Conservation (phyloP, 225 moss, liverwort and hornwort genomes). For the Lunularia cruciata region DNA sequence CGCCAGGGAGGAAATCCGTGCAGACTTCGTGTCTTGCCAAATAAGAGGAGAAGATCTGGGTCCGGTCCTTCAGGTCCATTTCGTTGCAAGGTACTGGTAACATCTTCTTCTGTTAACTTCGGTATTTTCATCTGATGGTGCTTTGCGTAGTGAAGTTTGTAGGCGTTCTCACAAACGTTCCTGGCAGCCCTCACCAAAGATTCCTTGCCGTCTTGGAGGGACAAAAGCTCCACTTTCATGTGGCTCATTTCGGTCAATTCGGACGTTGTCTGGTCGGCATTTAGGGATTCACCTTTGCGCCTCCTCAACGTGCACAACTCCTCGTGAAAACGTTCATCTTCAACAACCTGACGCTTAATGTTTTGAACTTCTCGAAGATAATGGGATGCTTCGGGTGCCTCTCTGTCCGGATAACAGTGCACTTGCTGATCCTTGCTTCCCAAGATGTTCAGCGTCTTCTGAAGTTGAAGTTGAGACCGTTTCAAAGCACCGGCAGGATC, state of each 20-base stretch:
- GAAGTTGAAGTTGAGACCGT: constrained; percentile 33
- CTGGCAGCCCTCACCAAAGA: constrained; percentile 52
- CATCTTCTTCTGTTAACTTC: constrained; percentile 43
- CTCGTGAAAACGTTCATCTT: neutral
- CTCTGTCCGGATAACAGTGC: constrained; percentile 18
- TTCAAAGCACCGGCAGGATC: constrained; percentile 46
- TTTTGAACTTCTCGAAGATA: constrained; percentile 20
- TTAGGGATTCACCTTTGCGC: constrained; percentile 22
- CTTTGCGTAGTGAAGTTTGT: constrained; percentile 42
- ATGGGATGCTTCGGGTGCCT: neutral
- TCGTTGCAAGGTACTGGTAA: constrained; percentile 41
- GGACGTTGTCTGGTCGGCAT: neutral
- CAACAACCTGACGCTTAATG: neutral
- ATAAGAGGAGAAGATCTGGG: constrained; percentile 46
- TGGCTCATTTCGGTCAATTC: neutral
- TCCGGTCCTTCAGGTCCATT: constrained; percentile 52
- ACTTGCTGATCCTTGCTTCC: constrained; percentile 22
- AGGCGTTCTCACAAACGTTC: constrained; percentile 47
- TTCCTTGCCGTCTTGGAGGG: constrained; percentile 50
- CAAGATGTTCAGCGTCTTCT: constrained; percentile 25
- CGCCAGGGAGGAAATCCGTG: constrained; percentile 59
- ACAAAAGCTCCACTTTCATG: constrained; percentile 47
- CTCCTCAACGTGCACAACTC: constrained; percentile 25
- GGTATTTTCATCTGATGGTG: constrained; percentile 31
- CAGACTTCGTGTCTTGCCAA: constrained; percentile 50